Conservation (phyloP, 2,329 filamentous ascomycete genomes). For the Pseudogymnoascus sp. region DNA sequence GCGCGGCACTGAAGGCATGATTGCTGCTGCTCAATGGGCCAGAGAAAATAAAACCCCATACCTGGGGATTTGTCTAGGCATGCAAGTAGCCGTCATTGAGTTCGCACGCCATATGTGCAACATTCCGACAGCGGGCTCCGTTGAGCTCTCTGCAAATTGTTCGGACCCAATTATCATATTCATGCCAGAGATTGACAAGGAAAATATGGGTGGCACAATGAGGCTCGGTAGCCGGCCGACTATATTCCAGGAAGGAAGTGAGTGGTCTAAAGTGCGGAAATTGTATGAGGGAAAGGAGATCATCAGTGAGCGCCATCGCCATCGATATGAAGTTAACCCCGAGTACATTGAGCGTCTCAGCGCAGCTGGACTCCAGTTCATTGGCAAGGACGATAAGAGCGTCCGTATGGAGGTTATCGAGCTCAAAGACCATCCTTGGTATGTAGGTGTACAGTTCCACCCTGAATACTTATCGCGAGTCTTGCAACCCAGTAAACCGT, state of each 20-base stretch:
- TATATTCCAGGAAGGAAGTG: slow-evolving; percentile 64
- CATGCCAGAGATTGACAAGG: slow-evolving; percentile 81
- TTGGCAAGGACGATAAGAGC: slow-evolving; percentile 71
- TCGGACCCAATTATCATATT: slow-evolving; percentile 58
- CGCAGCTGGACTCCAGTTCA: slow-evolving; percentile 62
- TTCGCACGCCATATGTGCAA: slow-evolving; percentile 69
- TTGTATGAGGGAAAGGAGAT: slow-evolving; percentile 57
- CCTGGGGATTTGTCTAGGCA: slow-evolving; percentile 83
- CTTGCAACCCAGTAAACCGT: slow-evolving; percentile 64
- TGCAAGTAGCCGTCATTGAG: slow-evolving; percentile 91
- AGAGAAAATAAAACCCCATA: slow-evolving; percentile 73
- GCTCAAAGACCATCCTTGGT: slow-evolving; percentile 75
- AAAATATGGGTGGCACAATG: slow-evolving; percentile 81
- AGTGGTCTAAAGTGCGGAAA: slow-evolving; percentile 70
- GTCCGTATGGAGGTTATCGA: slow-evolving; percentile 79
- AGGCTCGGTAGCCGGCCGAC: slow-evolving; percentile 68
- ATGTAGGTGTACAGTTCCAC: slow-evolving; percentile 80
- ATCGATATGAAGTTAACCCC: slow-evolving; percentile 88
- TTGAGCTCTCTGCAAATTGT: slow-evolving; percentile 21
- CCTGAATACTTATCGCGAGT: slow-evolving; percentile 78
- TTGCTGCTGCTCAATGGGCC: slow-evolving; percentile 77
- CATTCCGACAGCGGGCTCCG: slow-evolving; percentile 33
- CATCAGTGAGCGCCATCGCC: slow-evolving; percentile 73
- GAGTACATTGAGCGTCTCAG: slow-evolving; percentile 62
- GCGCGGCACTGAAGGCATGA: slow-evolving; percentile 84